A percentile compares a stretch with the other conserved stretches of the same genome.
phyloP scores from a whole-genome alignment of 2,329 filamentous ascomycete species.

The Epichloe aotearoae region DNA sequence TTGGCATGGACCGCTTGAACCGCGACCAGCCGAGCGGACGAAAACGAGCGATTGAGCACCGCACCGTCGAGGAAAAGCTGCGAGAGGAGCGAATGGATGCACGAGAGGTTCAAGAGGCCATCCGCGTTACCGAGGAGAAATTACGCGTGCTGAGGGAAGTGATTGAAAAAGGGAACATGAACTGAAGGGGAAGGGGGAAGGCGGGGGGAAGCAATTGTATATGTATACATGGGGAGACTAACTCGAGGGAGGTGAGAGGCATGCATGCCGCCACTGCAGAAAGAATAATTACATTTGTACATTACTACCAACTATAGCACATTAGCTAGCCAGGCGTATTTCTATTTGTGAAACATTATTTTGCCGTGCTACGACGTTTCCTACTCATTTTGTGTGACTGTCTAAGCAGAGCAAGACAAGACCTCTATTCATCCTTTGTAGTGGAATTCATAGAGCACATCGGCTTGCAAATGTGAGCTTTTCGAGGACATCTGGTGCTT shows the following conservation, averaged over 20 bases:
- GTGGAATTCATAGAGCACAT: too few species aligned
- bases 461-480: too few species aligned
- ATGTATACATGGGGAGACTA: background rate
- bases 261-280: background rate
- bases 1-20: conserved; percentile 52
- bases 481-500: too few species aligned
- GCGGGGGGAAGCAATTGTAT: background rate
- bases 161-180: conserved; percentile 34
- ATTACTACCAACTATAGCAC: conserved; percentile 1
- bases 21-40: conserved; percentile 21
- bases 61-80: conserved; percentile 46
- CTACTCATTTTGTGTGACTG: too few species aligned
- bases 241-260: background rate
- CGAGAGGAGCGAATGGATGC: conserved; percentile 52
- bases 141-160: conserved; percentile 64
- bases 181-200: background rate
- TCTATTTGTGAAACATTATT: background rate
- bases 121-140: conserved; percentile 75
- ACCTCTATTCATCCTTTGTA: too few species aligned
- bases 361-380: too few species aligned
- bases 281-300: conserved; percentile 1
- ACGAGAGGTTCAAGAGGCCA: conserved; percentile 64
- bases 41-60: conserved; percentile 38
- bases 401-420: too few species aligned
- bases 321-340: conserved; percentile 1